These are phyloP conservation scores for Ogataea ganodermae DNA, from an alignment of 805 yeast genomes.

Conservation along the genomic window DNA sequence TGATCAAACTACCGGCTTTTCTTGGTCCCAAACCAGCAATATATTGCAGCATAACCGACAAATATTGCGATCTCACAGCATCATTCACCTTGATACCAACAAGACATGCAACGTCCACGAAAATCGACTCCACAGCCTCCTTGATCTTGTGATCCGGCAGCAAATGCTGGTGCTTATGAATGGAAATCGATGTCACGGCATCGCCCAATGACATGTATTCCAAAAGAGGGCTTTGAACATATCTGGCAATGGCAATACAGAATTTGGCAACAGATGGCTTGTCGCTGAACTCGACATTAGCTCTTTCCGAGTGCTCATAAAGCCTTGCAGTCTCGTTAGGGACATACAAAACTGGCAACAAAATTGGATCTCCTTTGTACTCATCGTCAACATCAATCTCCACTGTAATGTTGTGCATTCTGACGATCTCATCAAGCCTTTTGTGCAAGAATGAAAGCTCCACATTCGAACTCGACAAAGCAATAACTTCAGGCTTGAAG, in stretches of 20 bases:
- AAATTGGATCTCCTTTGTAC: conserved; percentile 35
- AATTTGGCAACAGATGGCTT: conserved; percentile 79
- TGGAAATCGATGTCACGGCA: conserved; percentile 66
- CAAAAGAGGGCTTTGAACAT: conserved; percentile 86
- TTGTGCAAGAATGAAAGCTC: conserved; percentile 62
- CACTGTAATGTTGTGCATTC: conserved; percentile 53
- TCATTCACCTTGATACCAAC: conserved; percentile 94
- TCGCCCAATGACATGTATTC: conserved; percentile 83
- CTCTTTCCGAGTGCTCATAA: conserved; percentile 77
- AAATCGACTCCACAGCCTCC: conserved; percentile 73
- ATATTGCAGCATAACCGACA: conserved; percentile 71
- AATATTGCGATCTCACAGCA: conserved; percentile 74
- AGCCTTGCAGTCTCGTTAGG: conserved; percentile 92
- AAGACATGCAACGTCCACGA: conserved; percentile 86
- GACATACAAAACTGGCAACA: conserved; percentile 74
- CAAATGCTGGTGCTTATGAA: conserved; percentile 70
- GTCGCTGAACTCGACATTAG: conserved; percentile 78
- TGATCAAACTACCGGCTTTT: conserved; percentile 83
- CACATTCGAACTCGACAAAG: conserved; percentile 84
- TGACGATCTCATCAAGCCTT: conserved; percentile 56
- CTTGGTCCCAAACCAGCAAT: conserved; percentile 95
- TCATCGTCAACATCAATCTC: conserved; percentile 46
- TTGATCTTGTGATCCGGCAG: conserved; percentile 62
- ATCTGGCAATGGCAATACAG: conserved; percentile 87
- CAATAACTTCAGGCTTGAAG: conserved; percentile 86